Evolutionary conservation across 164 flowering plant genomes (phyloP).

Genomic region (Cinnamomum chago): DNA sequence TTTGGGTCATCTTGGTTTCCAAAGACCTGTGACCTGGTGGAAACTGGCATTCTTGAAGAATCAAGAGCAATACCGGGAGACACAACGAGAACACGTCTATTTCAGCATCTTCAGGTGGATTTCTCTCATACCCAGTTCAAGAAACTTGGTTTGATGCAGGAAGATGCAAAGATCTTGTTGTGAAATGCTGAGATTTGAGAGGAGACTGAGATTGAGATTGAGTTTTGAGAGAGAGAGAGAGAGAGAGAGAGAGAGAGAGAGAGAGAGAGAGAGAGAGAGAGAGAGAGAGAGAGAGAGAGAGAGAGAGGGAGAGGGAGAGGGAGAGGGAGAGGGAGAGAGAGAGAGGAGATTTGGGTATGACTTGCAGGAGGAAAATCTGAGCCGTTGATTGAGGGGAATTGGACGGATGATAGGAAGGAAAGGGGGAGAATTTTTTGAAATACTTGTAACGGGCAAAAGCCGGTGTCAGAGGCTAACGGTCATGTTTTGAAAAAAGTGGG

Average conservation of each 20-base stretch:
- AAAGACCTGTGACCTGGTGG: slow-evolving; percentile 55
- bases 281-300: not conserved
- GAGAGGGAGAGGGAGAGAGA: too few species aligned
- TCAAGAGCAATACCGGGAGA: not conserved
- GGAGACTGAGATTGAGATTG: not conserved
- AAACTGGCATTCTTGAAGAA: slow-evolving; percentile 50
- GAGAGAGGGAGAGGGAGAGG: too few species aligned
- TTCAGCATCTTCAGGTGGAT: slow-evolving; percentile 23
- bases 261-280: not conserved
- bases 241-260: too few species aligned
- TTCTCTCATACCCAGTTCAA: not conserved
- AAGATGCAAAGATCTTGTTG: not conserved
- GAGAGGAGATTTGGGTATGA: slow-evolving; percentile 1
- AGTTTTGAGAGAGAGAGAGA: not conserved
- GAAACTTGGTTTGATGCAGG: not conserved
- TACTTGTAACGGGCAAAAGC: slow-evolving; percentile 25
- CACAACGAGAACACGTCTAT: slow-evolving; percentile 8
- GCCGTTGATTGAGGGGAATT: slow-evolving; percentile 24
- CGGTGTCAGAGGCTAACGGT: slow-evolving; percentile 21
- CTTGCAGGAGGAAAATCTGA: slow-evolving; percentile 20
- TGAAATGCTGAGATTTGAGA: not conserved
- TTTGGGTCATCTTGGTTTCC: slow-evolving; percentile 30
- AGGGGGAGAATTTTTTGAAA: slow-evolving; percentile 19
- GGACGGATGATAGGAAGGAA: slow-evolving; percentile 21
- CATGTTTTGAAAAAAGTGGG: not conserved